phyloP scores from a whole-genome alignment of 495 filamentous ascomycete genomes.

The Xylaria acuta region DNA sequence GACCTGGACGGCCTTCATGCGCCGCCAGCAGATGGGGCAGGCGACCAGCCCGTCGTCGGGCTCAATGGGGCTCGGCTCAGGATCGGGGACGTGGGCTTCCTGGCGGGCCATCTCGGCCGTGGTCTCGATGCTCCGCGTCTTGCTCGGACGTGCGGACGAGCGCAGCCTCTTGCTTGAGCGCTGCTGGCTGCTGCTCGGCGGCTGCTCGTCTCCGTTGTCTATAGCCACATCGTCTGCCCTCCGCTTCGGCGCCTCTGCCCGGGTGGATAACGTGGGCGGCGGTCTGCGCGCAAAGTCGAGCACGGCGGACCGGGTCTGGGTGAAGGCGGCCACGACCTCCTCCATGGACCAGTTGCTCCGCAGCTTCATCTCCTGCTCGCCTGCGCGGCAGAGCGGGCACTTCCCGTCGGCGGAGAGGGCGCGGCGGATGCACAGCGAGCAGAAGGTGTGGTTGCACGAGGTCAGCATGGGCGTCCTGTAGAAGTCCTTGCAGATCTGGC shows the following conservation, averaged over 20 bases:
- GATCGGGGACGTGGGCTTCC: constrained; percentile 41
- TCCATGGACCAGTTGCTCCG: constrained; percentile 82
- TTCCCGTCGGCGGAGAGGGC: constrained; percentile 79
- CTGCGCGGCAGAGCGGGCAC: constrained; percentile 81
- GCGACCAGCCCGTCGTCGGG: constrained; percentile 75
- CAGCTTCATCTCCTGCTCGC: constrained; percentile 82
- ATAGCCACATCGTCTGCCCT: constrained; percentile 51
- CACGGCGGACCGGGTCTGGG: constrained; percentile 64
- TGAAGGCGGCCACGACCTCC: constrained; percentile 83
- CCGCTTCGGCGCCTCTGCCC: constrained; percentile 51
- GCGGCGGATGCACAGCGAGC: constrained; percentile 90
- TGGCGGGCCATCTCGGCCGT: constrained; percentile 45
- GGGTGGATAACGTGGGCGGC: constrained; percentile 18
- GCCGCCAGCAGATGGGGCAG: constrained; percentile 80
- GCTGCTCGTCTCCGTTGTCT: constrained; percentile 18
- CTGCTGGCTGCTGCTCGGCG: constrained; percentile 18
- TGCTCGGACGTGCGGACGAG: constrained; percentile 52
- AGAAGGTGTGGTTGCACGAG: constrained; percentile 94
- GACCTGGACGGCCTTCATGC: constrained; percentile 78
- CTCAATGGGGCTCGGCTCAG: constrained; percentile 38
- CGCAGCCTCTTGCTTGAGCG: constrained; percentile 53
- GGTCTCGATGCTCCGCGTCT: constrained; percentile 42
- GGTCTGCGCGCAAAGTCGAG: constrained; percentile 65
- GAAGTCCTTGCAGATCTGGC: constrained; percentile 98
- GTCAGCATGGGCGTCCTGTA: constrained; percentile 93